Evolutionary conservation across 805 yeast species (phyloP).

Genomic region (Candida krabiensis): DNA sequence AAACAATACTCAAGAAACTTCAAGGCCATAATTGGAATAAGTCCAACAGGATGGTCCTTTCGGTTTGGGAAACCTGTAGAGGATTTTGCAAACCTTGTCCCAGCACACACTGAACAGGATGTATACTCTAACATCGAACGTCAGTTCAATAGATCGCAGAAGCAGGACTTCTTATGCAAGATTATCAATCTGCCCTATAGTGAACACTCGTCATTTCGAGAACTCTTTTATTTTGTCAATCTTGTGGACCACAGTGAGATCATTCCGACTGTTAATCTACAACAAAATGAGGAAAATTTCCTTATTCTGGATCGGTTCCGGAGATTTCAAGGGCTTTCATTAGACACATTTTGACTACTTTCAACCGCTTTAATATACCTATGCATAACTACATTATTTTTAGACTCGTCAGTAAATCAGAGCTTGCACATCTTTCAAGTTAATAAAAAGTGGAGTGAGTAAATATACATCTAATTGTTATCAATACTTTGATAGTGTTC

Average conservation of each 20-base stretch:
- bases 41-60: constrained; percentile 94
- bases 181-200: constrained; percentile 63
- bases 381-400: no score
- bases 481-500: no score
- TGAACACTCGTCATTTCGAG: constrained; percentile 90
- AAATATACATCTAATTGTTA: no score
- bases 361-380: no score
- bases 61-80: constrained; percentile 16
- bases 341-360: constrained; percentile 15
- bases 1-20: constrained; percentile 45
- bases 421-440: no score
- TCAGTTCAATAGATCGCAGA: constrained; percentile 19
- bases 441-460: no score
- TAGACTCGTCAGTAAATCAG: no score
- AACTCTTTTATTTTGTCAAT: constrained; percentile 64
- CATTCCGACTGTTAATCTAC: constrained; percentile 75
- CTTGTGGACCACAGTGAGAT: constrained; percentile 50
- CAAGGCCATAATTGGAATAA: constrained; percentile 65
- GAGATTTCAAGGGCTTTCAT: constrained; percentile 11
- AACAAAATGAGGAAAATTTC: constrained; percentile 15
- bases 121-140: constrained; percentile 14
- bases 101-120: constrained; percentile 11
- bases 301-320: constrained; percentile 12
- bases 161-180: constrained; percentile 19
- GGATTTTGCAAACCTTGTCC: constrained; percentile 12